These are phyloP conservation scores for Gyrodon lividus DNA, from an alignment of 768 basidiomycete species.

Conservation along the genomic window DNA sequence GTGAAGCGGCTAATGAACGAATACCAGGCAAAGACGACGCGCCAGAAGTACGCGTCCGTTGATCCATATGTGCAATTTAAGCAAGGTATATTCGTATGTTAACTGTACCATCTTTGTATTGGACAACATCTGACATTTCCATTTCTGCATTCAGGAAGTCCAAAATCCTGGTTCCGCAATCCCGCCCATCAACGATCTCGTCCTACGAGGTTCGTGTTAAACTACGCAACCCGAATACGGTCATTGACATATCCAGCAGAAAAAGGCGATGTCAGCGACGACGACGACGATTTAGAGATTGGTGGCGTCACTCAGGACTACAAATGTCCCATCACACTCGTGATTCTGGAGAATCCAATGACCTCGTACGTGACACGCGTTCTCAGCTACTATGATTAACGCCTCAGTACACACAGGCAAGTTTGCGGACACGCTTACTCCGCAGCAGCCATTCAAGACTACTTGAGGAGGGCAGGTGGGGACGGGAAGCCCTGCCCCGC, in stretches of 20 bases:
- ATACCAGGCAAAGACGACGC: slow-evolving; percentile 60
- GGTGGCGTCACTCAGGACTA: slow-evolving; percentile 84
- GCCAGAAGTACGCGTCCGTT: slow-evolving; percentile 75
- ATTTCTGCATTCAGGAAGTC: slow-evolving; percentile 49
- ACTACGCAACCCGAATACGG: background rate
- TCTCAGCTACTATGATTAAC: background rate
- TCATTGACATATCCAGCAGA: slow-evolving; percentile 42
- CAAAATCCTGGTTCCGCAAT: slow-evolving; percentile 64
- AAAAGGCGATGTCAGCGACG: slow-evolving; percentile 76
- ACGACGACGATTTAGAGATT: slow-evolving; percentile 86
- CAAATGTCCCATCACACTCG: slow-evolving; percentile 80
- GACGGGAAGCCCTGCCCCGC: slow-evolving; percentile 59
- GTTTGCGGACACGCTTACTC: slow-evolving; percentile 86
- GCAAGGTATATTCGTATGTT: slow-evolving; percentile 63
- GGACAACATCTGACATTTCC: slow-evolving; percentile 8
- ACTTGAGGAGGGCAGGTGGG: slow-evolving; percentile 42
- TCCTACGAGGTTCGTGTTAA: slow-evolving; percentile 55
- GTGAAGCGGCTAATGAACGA: slow-evolving; percentile 42
- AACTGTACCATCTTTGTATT: background rate
- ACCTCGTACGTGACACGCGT: slow-evolving; percentile 63
- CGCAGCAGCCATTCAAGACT: slow-evolving; percentile 61
- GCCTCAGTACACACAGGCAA: slow-evolving; percentile 37
- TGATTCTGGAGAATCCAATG: slow-evolving; percentile 64
- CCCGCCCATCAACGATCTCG: slow-evolving; percentile 74
- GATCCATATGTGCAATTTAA: slow-evolving; percentile 61